Evolutionary conservation across 2,329 filamentous ascomycete genomes (phyloP), one percentile per base, ranked within the genome.

Genomic region (Fusarium vanettenii): DNA sequence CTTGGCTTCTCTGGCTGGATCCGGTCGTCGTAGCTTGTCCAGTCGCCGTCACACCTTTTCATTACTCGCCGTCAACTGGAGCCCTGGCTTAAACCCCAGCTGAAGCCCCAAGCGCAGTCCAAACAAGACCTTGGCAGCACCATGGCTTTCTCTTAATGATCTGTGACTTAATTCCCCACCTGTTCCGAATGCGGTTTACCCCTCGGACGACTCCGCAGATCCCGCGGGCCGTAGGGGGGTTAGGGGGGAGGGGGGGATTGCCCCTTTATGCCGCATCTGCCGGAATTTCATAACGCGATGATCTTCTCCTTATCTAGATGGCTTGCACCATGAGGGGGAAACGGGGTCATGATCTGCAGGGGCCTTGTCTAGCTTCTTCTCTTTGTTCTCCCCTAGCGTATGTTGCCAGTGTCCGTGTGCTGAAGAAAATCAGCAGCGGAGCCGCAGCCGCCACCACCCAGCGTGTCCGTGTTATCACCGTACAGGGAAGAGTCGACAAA

Each of bases 291-390:
- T 37, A 45, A 48, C 39, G 20, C 45, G 50, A 50, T 60, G 52
- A 66, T 66, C 63, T 13, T 66, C 29, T 50, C 52, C 63, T 50
- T 60, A 66, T 66, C 63, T 66, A 66, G 63, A 66, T 66, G 41
- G 18, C 11, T 27, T 29, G 29, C n/a, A 25, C n/a, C 16, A 43
- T 45, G 37, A 29, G 57, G 33, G 33, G 35, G 18, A n/a, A 60
- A 45, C 37, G 59, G 25, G 16, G 52, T 33, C 52, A 50, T 66
- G 55, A 66, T 50, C 63, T 33, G 64, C 64, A 66, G 55, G 55
- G 52, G 52, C 22, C 10, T 18, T 52, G 48, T 52, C 48, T 52
- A 52, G 48, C 48, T 9, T 9, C 18, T 4, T 13, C 9, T 52
- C 22, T 50, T n/a, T 41, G 37, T 41, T 50, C 45, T 50, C 22